phyloP scores from a whole-genome alignment of 495 filamentous ascomycete species.

The Physcia stellaris region DNA sequence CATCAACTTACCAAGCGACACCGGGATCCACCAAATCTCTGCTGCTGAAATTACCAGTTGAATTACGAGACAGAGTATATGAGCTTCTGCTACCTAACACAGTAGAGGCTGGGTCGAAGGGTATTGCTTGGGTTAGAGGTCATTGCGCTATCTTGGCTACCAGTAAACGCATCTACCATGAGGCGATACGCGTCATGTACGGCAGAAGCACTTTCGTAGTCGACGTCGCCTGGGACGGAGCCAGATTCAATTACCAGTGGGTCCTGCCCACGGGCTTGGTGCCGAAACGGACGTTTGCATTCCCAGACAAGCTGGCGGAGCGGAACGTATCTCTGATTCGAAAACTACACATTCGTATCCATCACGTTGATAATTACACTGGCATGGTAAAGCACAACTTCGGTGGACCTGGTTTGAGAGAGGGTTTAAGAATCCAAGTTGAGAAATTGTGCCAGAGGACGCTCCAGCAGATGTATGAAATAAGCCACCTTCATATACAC shows the following conservation, averaged over 20 bases:
- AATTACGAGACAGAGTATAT: no score
- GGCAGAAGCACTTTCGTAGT: constrained; percentile 33
- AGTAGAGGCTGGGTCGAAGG: no score
- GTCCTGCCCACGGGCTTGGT: constrained; percentile 18
- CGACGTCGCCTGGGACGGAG: constrained; percentile 32
- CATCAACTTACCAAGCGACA: no score
- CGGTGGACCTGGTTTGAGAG: no score
- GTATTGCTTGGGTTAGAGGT: no score
- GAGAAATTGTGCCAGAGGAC: no score
- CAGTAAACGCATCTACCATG: constrained; percentile 29
- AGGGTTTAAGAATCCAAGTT: no score
- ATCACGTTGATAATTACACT: constrained; percentile 25
- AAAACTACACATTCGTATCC: constrained; percentile 23
- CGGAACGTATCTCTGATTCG: constrained; percentile 21
- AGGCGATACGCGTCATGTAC: constrained; percentile 35
- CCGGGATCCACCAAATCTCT: no score
- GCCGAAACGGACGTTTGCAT: constrained; percentile 18
- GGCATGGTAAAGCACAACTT: constrained; percentile 31
- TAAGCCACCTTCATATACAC: no score
- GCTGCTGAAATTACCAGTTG: no score
- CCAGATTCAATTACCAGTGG: constrained; percentile 24
- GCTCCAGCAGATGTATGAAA: no score
- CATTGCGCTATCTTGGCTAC: constrained; percentile 31
- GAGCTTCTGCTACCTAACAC: no score
- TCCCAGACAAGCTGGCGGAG: constrained; percentile 20